These are phyloP conservation scores for Mortierella sp. DNA, from an alignment of 371 early-diverging fungal species.

Conservation along the genomic window DNA sequence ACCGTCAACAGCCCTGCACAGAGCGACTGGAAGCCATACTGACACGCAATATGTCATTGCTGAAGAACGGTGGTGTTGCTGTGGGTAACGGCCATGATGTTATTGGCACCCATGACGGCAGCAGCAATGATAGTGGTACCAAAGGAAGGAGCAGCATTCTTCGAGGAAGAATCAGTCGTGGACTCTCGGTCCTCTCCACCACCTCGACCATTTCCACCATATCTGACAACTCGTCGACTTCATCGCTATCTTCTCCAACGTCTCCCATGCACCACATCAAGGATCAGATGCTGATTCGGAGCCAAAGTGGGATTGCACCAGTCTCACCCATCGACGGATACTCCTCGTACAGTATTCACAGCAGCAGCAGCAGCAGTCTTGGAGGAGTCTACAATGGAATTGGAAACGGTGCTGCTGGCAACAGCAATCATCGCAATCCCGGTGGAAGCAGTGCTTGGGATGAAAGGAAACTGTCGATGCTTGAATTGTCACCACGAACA, in stretches of 20 bases:
- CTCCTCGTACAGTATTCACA: conserved; percentile 23
- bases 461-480: conserved; percentile 14
- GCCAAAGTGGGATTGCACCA: conserved; percentile 3
- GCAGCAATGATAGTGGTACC: background rate
- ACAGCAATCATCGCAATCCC: background rate
- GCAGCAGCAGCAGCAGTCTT: conserved; percentile 5
- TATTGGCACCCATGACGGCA: too few species aligned
- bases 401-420: background rate
- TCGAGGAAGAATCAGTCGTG: conserved; percentile 16
- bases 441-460: conserved; percentile 4
- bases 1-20: conserved; percentile 26
- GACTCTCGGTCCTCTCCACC: conserved; percentile 28
- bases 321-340: conserved; percentile 2
- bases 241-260: conserved; percentile 14
- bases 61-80: conserved; percentile 5
- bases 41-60: conserved; percentile 13
- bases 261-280: background rate
- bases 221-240: conserved; percentile 11
- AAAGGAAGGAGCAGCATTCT: conserved; percentile 3
- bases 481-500: conserved; percentile 25
- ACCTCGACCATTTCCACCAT: conserved; percentile 17
- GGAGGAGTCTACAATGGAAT: background rate
- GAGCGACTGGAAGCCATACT: conserved; percentile 19
- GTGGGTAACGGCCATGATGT: background rate
- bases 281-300: background rate